Base-by-base conservation (phyloP, 2,329 filamentous ascomycete species). In the Xylariaceae sp. region DNA sequence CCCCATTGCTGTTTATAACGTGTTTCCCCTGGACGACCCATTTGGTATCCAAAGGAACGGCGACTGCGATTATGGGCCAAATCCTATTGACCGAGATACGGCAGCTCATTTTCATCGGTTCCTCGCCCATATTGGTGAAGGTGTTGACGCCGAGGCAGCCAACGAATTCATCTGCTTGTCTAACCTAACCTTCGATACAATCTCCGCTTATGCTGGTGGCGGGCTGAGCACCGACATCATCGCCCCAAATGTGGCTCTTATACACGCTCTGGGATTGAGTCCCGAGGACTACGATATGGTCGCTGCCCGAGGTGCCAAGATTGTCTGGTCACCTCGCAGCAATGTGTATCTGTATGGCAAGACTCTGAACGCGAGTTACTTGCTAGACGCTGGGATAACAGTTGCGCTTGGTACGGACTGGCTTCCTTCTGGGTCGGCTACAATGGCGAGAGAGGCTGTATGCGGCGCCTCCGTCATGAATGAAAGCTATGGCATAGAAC, bases 351-450 rank as follows among this genome's bases (percentile, higher is more conserved):
- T 71, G 5, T 71, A 71, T 50, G 68, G 69, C 28, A 65, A 62
- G 48, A 71, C 69, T 14, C 54, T 71, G 29, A 59, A 71, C 50
- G 56, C 66, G n/a, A 61, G 28, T 7, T 61, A 61, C n/a, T 49
- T 71, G 8, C 67, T 71, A 0, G 58, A 62, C 4, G 58, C 62
- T 0, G 67, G 63, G 2, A 65, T 70, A 17, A 69, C 66, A 11
- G 67, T 71, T 2, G 69, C 68, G 21, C 62, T 71, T 4, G 69
- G 69, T 7, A 70, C 66, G 2, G 69, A 71, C 52, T 71, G 69
- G 65, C 60, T 69, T 23, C 67, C 65, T 2, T 68, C 66, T 0
- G 68, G 68, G 2, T 71, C 66, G 12, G 68, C 68, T 1, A 70
- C 66, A 26, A 69, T 71, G 64, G 44, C 29, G 9, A 41, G 69